A percentile compares a stretch with the other conserved stretches of the same genome.
Conservation (phyloP, 768 basidiomycete genomes). For the Suillus brevipes region DNA sequence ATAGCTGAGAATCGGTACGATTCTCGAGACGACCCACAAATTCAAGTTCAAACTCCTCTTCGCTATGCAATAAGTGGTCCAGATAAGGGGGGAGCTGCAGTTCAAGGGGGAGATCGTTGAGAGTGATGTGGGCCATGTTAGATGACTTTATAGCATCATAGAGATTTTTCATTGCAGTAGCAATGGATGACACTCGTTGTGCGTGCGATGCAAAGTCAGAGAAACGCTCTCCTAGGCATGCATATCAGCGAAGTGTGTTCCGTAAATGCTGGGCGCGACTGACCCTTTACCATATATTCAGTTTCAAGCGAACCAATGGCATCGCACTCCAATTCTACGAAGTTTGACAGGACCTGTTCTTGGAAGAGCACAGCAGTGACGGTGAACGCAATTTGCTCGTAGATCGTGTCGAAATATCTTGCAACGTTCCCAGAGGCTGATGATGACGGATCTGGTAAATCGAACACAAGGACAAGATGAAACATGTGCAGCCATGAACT, state of each 20-base stretch:
- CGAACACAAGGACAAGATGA: conserved; percentile 84
- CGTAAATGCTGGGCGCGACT: conserved; percentile 31
- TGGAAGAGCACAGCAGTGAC: conserved; percentile 91
- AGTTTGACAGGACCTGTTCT: conserved; percentile 85
- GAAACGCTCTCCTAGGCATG: conserved; percentile 55
- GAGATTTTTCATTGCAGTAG: conserved; percentile 74
- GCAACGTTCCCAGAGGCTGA: conserved; percentile 74
- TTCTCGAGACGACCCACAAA: conserved; percentile 51
- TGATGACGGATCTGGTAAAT: conserved; percentile 88
- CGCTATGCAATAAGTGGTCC: conserved; percentile 66
- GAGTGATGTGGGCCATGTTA: conserved; percentile 73
- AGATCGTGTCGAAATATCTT: conserved; percentile 84
- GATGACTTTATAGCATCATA: conserved; percentile 78
- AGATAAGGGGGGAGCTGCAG: conserved; percentile 84
- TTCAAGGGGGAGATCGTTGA: conserved; percentile 80
- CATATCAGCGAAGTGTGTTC: conserved; percentile 12
- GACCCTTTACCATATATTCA: conserved; percentile 65
- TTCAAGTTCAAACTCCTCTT: conserved; percentile 58
- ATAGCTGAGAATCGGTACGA: conserved; percentile 49
- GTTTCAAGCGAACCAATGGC: conserved; percentile 70
- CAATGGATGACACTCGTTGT: conserved; percentile 67
- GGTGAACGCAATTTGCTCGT: conserved; percentile 86
- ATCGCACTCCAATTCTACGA: conserved; percentile 82
- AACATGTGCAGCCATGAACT: conserved; percentile 70
- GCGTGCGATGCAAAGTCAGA: conserved; percentile 56